Evolutionary conservation across 2,329 filamentous ascomycete genomes (phyloP), one percentile per base, ranked within the genome.

Genomic region (Waltergamsia citrina): DNA sequence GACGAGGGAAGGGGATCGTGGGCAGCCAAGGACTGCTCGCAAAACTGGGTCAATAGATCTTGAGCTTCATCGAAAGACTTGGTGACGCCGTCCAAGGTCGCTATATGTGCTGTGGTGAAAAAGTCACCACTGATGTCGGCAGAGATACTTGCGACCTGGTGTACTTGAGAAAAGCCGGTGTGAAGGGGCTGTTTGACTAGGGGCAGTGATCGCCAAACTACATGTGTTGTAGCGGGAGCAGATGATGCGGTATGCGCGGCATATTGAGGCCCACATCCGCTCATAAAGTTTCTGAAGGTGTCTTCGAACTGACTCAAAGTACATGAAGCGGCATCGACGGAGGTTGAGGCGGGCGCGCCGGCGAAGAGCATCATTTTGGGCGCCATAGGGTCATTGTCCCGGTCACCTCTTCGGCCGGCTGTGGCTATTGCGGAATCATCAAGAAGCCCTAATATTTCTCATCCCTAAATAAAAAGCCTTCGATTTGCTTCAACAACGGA

Each of bases 1-100:
- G 79, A 82, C 0, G 78, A 81, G 2, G 71, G 57, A 4, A 81
- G 54, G 11, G 76, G 71, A 41, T 84, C 69, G 50, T 93, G 76
- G 11, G 81, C 60, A 3, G 77, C 72, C 32, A 93, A 69, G 0
- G 85, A 92, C 47, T 90, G 76, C 42, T 92, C 74, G 46, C 85
- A 83, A 52, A 92, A 93, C 37, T 78, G 69, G 4, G 73, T 70
- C 4, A 79, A 54, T 1, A 64, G 41, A 14, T 60, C 50, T 19
- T 54, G 53, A 4, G 50, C 52, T 7, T 62, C 61, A 3, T 48
- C 42, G 16, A 45, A 39, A 1, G 47, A 40, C 18, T 39, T 41
- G 7, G 44, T 44, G n/a, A 36, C 22, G 5, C 48, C 45, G 21
- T 54, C 12, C 8, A n/a, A 16, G 4, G n/a, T 44, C 6, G 62